Evolutionary conservation across 139 green algal genomes (phyloP), one percentile per base, ranked within the genome.

Genomic region (Chlorella sp.): DNA sequence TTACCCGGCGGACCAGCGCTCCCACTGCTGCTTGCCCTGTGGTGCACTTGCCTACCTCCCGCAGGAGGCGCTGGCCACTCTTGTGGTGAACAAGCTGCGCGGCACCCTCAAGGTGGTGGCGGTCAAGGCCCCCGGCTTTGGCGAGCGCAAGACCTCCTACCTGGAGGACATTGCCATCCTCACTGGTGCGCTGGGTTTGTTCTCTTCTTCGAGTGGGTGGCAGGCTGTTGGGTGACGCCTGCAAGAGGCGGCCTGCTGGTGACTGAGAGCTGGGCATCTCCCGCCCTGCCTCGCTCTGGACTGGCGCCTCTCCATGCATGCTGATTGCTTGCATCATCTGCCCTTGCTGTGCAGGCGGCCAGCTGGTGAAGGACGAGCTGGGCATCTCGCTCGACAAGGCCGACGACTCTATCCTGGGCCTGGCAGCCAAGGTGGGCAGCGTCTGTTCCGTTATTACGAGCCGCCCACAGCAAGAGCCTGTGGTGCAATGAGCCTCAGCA

Each of bases 81-180:
- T 99, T 69, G 97, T 99, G 51, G 97, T 99, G 70, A 99, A 99
- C 97, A 99, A 99, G 95, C 95, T 99, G 81, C 89, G 97, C 67
- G 97, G 97, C 81, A 95, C 91, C 38, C 87, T 99, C 46, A 99
- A 98, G 93, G 92, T 97, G 60, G 85, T 93, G 44, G 95, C 95
- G 19, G 88, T 98, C 81, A 99, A 99, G 94, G 97, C 97, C 28
- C 97, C 97, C 56, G 97, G 97, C 65, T 99, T 99, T 89, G 97
- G 97, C 60, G 97, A 99, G 93, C 95, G 97, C 89, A 99, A 99
- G 92, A 96, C 90, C 72, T 94, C 92, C 85, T 99, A 99, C 94
- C 94, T 99, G 83, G 97, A 99, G 90, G 97, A 99, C 92, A 99
- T 99, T 90, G 96, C 97, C 89, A 98, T 99, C 90, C 90, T 99